These are phyloP conservation scores for Agapanthus africanus DNA, from an alignment of 106 monocot species.

Conservation along the genomic window DNA sequence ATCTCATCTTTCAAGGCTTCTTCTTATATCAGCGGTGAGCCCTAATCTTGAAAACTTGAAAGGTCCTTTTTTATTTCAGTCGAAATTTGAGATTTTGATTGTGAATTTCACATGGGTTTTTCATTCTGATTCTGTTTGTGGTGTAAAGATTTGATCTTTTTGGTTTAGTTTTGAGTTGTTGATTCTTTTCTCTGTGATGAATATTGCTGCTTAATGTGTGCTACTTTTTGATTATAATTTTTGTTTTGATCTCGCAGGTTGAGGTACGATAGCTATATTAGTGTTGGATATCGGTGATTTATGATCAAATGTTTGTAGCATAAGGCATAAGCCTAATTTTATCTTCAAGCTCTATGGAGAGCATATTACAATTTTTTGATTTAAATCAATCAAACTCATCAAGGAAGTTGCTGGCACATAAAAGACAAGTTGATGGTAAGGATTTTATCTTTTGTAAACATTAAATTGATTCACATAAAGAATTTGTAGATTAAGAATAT, in stretches of 20 bases:
- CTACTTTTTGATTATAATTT: no score
- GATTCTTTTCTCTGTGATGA: neutral
- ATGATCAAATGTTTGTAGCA: neutral
- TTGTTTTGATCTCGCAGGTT: neutral
- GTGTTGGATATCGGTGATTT: no score
- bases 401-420: constrained; percentile 27
- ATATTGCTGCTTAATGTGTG: no score
- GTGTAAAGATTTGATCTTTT: constrained; percentile 3
- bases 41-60: neutral
- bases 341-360: constrained; percentile 20
- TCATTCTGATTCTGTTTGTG: neutral
- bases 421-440: constrained; percentile 33
- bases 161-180: neutral
- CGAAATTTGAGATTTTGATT: neutral
- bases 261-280: neutral
- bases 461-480: no score
- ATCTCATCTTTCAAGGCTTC: neutral
- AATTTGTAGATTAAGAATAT: no score
- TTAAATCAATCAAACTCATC: constrained; percentile 26
- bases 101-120: constrained; percentile 1
- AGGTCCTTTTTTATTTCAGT: neutral
- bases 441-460: neutral
- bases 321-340: neutral
- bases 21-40: neutral
- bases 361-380: constrained; percentile 48